Percentiles rank a stretch among this genome's conserved stretches.
Conservation (phyloP, 2,329 filamentous ascomycete genomes). For the Fusarium sp. region DNA sequence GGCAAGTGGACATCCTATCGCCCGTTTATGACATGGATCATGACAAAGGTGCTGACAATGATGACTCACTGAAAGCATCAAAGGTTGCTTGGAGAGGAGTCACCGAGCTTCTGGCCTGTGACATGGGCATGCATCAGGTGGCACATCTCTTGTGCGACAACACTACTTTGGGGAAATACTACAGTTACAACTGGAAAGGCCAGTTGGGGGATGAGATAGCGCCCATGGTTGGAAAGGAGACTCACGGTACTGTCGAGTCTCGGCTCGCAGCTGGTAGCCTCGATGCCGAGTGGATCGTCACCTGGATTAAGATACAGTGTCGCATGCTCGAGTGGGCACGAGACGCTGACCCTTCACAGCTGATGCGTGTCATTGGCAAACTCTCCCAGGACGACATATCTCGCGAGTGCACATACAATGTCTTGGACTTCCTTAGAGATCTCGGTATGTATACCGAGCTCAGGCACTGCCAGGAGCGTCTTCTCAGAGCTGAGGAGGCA, state of each 20-base stretch:
- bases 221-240: neutral
- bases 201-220: slow-evolving; percentile 16
- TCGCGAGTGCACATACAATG: slow-evolving; percentile 43
- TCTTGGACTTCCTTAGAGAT: slow-evolving; percentile 49
- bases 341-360: slow-evolving; percentile 43
- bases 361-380: slow-evolving; percentile 41
- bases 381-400: slow-evolving; percentile 17
- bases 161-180: neutral
- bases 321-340: slow-evolving; percentile 44
- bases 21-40: neutral
- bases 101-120: slow-evolving; percentile 36
- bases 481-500: slow-evolving; percentile 39
- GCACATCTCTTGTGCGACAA: slow-evolving; percentile 23
- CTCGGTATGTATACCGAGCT: slow-evolving; percentile 47
- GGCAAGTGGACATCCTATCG: neutral
- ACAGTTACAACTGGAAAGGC: slow-evolving; percentile 33
- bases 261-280: slow-evolving; percentile 49
- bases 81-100: slow-evolving; percentile 36
- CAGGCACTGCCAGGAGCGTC: slow-evolving; percentile 35
- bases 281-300: slow-evolving; percentile 46
- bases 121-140: slow-evolving; percentile 37
- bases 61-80: neutral
- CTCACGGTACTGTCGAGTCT: slow-evolving; percentile 47
- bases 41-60: neutral
- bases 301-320: slow-evolving; percentile 48